A percentile compares a stretch with the other conserved stretches of the same genome.
phyloP scores from a whole-genome alignment of 2,329 filamentous ascomycete species.

The Fusarium sp. region DNA sequence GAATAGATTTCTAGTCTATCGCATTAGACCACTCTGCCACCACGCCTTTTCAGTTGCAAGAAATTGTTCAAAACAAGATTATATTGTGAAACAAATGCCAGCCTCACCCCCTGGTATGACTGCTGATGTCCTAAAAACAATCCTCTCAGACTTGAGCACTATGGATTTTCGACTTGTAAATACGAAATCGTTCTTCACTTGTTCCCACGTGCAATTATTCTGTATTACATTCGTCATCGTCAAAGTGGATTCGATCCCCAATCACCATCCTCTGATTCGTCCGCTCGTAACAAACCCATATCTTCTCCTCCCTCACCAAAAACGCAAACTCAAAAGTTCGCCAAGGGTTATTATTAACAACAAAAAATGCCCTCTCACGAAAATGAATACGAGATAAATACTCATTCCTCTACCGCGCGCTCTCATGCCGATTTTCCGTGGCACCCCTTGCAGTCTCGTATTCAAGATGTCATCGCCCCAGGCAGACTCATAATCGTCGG shows the following conservation, averaged over 20 bases:
- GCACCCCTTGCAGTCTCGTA: not conserved
- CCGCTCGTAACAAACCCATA: not conserved
- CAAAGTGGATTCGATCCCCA: not conserved
- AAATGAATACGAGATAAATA: not conserved
- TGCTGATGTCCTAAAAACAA: not conserved
- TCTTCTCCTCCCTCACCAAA: not conserved
- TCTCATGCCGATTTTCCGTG: not conserved
- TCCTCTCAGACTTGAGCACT: not conserved
- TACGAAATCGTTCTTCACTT: not conserved
- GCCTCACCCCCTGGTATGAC: rapidly evolving
- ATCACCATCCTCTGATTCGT: not conserved
- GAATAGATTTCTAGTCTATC: slow-evolving; percentile 35
- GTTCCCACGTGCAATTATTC: not conserved
- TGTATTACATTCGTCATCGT: not conserved
- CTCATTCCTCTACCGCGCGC: not conserved
- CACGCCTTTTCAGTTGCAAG: not conserved
- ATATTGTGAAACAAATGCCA: rapidly evolving
- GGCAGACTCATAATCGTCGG: slow-evolving; percentile 73
- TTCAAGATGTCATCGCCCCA: not conserved
- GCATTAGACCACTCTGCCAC: slow-evolving; percentile 34
- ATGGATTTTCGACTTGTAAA: not conserved
- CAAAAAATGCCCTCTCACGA: not conserved
- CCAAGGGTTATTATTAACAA: not conserved
- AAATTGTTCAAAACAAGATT: rapidly evolving
- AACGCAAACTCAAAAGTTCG: not conserved